phyloP scores from a whole-genome alignment of 139 green algal species.

The Volvox reticuliferus region DNA sequence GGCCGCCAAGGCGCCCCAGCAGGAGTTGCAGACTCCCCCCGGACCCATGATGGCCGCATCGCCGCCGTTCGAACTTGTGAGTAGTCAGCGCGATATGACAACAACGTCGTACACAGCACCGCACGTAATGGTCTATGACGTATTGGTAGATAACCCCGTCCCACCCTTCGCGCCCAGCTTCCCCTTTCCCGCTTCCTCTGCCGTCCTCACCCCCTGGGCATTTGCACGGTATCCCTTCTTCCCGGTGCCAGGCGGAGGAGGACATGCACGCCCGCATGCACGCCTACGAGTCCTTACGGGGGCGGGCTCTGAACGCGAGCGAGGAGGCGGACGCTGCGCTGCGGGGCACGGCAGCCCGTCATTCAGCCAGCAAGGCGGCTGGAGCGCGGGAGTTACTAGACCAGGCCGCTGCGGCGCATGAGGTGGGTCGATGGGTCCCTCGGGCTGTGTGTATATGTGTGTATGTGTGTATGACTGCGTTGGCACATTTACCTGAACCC shows the following conservation, averaged over 20 bases:
- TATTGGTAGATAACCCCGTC: no score
- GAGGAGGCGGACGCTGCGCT: conserved; percentile 19
- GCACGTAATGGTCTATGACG: no score
- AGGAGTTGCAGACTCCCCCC: neutral
- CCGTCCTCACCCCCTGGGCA: neutral
- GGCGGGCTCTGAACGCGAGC: conserved; percentile 4
- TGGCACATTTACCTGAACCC: no score
- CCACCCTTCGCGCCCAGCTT: no score
- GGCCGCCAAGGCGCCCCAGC: neutral
- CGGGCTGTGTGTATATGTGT: no score
- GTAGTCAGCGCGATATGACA: no score
- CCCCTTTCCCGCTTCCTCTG: no score
- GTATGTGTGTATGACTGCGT: no score
- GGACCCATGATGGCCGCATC: conserved; percentile 21
- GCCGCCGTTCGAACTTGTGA: conserved; percentile 30
- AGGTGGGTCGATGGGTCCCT: conserved; percentile 44
- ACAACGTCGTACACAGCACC: no score
- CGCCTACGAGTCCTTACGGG: conserved; percentile 12
- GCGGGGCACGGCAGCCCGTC: neutral
- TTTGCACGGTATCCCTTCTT: no score
- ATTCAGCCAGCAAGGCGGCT: conserved; percentile 20
- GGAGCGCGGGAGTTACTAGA: conserved; percentile 57
- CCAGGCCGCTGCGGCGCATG: conserved; percentile 59
- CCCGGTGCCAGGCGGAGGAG: conserved; percentile 37
- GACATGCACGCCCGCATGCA: conserved; percentile 21